A percentile compares a stretch with the other conserved stretches of the same genome.
phyloP scores from a whole-genome alignment of 179 eudicot genomes.

The Camellia oleifera region DNA sequence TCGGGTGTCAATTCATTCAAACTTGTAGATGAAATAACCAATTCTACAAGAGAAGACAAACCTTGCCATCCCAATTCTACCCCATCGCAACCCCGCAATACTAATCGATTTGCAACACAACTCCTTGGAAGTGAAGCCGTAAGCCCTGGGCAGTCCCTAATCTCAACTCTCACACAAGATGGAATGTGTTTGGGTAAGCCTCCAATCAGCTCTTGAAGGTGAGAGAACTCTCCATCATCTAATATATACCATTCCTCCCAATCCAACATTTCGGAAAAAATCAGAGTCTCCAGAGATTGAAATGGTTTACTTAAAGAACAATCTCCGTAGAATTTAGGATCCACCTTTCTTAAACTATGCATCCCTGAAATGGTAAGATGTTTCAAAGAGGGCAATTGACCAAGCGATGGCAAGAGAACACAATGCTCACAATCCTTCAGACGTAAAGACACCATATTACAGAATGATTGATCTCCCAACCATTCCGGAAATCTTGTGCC shows the following conservation, averaged over 20 bases:
- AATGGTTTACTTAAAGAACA: conserved; percentile 7
- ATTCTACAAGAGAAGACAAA: no score
- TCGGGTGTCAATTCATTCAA: no score
- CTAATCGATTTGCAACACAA: no score
- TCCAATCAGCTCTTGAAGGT: conserved; percentile 17
- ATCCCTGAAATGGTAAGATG: not conserved
- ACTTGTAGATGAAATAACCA: no score
- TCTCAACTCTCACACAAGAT: not conserved
- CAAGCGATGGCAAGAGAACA: conserved; percentile 7
- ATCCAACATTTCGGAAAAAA: not conserved
- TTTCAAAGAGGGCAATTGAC: conserved; percentile 11
- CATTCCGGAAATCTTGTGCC: conserved; percentile 13
- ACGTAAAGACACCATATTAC: conserved; percentile 7
- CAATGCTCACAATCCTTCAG: not conserved
- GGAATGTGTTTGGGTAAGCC: conserved; percentile 14
- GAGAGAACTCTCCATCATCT: conserved; percentile 13
- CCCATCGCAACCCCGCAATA: no score
- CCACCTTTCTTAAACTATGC: not conserved
- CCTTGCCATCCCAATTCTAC: no score
- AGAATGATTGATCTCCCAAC: conserved; percentile 6
- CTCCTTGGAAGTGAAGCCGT: not conserved
- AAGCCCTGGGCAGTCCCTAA: conserved; percentile 10
- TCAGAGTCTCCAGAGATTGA: not conserved
- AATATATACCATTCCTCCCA: not conserved
- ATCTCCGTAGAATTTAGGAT: not conserved